Percentiles rank a stretch among this genome's conserved stretches.
phyloP scores from a whole-genome alignment of 2,329 filamentous ascomycete species.

The Fusarium temperatum region DNA sequence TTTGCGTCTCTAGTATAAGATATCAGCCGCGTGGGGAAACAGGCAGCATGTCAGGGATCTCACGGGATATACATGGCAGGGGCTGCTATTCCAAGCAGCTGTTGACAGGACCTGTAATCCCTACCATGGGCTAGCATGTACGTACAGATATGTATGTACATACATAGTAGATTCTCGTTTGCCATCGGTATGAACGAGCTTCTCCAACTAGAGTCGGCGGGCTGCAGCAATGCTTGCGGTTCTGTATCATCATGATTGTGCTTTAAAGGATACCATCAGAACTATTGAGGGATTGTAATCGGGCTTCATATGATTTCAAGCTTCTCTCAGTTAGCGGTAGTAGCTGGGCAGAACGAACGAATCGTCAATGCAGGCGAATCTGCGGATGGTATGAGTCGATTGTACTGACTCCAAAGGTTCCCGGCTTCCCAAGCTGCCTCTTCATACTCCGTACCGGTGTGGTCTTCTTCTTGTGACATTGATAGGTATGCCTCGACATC shows the following conservation, averaged over 20 bases:
- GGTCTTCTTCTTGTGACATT: not conserved
- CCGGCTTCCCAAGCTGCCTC: not conserved
- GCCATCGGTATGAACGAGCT: not conserved
- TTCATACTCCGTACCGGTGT: constrained; percentile 10
- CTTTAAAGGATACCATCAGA: not conserved
- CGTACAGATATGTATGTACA: not conserved
- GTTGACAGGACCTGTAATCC: not conserved
- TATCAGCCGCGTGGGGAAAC: constrained; percentile 7
- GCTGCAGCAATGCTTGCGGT: not conserved
- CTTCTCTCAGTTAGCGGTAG: too few relatives aligned
- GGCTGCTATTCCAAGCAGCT: not conserved
- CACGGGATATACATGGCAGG: constrained; percentile 4
- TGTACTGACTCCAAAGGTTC: not conserved
- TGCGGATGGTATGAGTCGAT: not conserved
- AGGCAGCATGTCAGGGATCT: constrained; percentile 9
- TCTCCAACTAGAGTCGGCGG: not conserved
- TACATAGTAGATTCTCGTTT: not conserved
- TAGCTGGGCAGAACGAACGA: not conserved
- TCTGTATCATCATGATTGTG: not conserved
- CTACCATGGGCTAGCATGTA: not conserved
- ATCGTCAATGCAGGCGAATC: not conserved
- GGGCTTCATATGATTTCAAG: not conserved
- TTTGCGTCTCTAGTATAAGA: constrained; percentile 19
- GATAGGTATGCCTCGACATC: not conserved
- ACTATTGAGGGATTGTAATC: not conserved